Evolutionary conservation across 2,329 filamentous ascomycete species (phyloP), one percentile per base, ranked within the genome.

Genomic region (Ophiostoma fasciatum): DNA sequence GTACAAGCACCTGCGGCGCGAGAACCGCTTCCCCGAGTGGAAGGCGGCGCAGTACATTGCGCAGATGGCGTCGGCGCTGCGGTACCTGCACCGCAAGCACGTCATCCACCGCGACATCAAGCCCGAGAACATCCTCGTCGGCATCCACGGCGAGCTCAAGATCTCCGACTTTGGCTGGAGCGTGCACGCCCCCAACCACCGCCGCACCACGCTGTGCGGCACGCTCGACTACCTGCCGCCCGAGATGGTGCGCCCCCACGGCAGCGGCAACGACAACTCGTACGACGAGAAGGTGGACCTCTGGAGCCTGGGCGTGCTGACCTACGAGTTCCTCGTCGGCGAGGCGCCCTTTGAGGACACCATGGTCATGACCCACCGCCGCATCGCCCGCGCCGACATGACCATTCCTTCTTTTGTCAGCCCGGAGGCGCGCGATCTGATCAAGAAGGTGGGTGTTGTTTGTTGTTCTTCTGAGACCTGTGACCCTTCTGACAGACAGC

Each of bases 81-180:
- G 78, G 47, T 96, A 94, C 53, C 70, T 94, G 31, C 87, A 94
- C 64, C 84, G 84, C 56, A 96, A 96, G 64, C 85, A 94, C 56
- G 82, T 96, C 48, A 96, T 96, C 63, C 88, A 96, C 59, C 73
- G 87, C 40, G 87, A 96, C 50, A 96, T 96, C 62, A 96, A 96
- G 64, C 87, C 87, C 3, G 87, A 96, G 60, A 96, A 96, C 51
- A 96, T 96, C 45, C 70, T 96, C 17, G 79, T 96, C 21, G 88
- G 88, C 12, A 85, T 96, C 41, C 88, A 96, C 53, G 90, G 87
- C 46, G 90, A 98, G 64, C 87, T 98, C 62, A 98, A 98, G 60
- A 87, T 98, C 51, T 92, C 84, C 5, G 90, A 98, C 58, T 98
- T 96, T 52, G 88, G 90, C 33, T 98, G 90, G 90, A 92, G 82